Percentiles rank a stretch among this genome's conserved stretches.
Conservation (phyloP, 805 yeast species). For the Martiniozyma abietophila region DNA sequence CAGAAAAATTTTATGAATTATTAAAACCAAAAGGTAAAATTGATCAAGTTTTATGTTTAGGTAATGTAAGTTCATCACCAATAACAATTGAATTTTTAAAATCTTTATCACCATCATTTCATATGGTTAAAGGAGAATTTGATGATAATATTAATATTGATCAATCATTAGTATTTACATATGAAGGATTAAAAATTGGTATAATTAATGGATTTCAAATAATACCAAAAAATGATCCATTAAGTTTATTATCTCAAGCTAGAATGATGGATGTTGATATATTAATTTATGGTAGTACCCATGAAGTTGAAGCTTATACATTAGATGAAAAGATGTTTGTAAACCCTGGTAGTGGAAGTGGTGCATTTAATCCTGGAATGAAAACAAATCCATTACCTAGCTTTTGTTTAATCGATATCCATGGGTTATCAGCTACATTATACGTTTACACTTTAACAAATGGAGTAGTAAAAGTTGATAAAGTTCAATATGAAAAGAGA, state of each 20-base stretch:
- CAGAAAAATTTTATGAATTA: constrained; percentile 59
- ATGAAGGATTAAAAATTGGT: constrained; percentile 71
- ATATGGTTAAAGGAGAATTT: constrained; percentile 74
- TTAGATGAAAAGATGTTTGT: constrained; percentile 87
- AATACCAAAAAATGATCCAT: constrained; percentile 81
- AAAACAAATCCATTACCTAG: constrained; percentile 62
- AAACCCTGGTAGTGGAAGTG: constrained; percentile 97
- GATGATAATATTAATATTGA: constrained; percentile 54
- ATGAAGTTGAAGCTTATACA: constrained; percentile 86
- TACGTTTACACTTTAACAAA: constrained; percentile 76
- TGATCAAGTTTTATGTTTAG: constrained; percentile 74
- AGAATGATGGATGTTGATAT: constrained; percentile 89
- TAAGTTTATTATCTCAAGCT: constrained; percentile 72
- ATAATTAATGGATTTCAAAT: constrained; percentile 76
- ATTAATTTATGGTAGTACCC: constrained; percentile 88
- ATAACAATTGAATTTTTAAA: constrained; percentile 57
- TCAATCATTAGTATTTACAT: constrained; percentile 51
- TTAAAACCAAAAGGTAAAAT: constrained; percentile 73
- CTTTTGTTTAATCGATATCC: constrained; percentile 82
- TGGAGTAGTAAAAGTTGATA: constrained; percentile 81
- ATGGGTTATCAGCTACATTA: constrained; percentile 65
- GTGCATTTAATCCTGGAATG: constrained; percentile 68
- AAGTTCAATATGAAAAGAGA: constrained; percentile 2
- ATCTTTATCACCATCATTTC: constrained; percentile 61
- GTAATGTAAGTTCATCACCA: constrained; percentile 66